Base-by-base conservation (phyloP, 78 protist species). In the Monocercomonoides exilis region DNA sequence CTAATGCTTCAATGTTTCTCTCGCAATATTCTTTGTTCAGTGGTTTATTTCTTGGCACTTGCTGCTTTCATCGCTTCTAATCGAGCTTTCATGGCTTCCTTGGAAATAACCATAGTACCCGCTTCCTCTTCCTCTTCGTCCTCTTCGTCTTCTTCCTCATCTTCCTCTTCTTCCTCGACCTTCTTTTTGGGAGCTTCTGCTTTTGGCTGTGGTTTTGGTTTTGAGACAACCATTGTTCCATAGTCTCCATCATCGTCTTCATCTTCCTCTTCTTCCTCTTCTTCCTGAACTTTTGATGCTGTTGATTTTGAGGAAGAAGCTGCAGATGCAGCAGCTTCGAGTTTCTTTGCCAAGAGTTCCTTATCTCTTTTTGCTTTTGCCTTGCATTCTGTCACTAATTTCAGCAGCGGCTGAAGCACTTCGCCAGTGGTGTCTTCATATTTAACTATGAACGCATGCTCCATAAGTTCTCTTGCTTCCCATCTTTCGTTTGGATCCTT, bases 11-110 rank as follows among this genome's bases (percentile, higher is more conserved):
- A n/a, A n/a, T 92, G 94, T 79, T 94, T 94, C 95, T 21, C 88
- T 11, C 88, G 94, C 41, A 97, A 96, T 86, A 93, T 96, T 86
- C 98, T 97, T 2, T 96, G 95, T 93, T 94, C 97, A 77, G 54
- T 91, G 89, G 6, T 46, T 35, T 46, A 84, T 5, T 84, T 84
- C 45, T 4, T 44, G 3, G 77, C 80, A 4, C 45, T 84, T 36
- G 86, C 43, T 6, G 11, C 5, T 11, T 29, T 84, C 77, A 46
- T 84, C 21, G 44, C 6, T 34, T 5, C 3, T 35, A 44, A 46
- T 36, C 45, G 45, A 5, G 77, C 80, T 21, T 80, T 29, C 77
- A 80, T n/a, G n/a, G n/a, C 84, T 21, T 86, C 88, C 33, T 80
- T 82, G 6, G 84, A 38, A 4, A 81, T 86, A 32, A 81, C 84